A percentile compares a stretch with the other conserved stretches of the same genome.
Evolutionary conservation across 257 asterid species (phyloP).

Genomic region (Henckelia pumila): DNA sequence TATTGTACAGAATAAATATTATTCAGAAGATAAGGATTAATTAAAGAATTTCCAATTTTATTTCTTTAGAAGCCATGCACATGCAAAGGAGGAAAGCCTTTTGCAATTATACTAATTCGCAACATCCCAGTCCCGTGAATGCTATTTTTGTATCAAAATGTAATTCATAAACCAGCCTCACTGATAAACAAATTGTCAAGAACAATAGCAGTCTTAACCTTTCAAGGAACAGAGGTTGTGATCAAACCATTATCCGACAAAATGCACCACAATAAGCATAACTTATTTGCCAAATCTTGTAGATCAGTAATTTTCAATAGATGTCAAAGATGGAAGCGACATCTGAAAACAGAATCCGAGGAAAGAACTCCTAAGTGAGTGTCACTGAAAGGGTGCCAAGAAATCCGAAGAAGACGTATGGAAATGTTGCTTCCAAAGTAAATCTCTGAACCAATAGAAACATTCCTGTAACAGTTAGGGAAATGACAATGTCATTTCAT

Average conservation of each 20-base stretch:
- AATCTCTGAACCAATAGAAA: constrained; percentile 68
- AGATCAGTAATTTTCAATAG: background rate
- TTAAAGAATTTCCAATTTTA: constrained; percentile 10
- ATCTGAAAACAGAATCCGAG: constrained; percentile 93
- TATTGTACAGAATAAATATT: constrained; percentile 18
- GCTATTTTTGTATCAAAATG: background rate
- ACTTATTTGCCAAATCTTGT: background rate
- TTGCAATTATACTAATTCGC: background rate
- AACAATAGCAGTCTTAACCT: constrained; percentile 13
- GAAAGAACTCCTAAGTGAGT: constrained; percentile 85
- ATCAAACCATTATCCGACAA: background rate
- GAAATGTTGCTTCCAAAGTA: constrained; percentile 56
- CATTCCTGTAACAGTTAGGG: constrained; percentile 50
- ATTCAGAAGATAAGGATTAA: constrained; percentile 14
- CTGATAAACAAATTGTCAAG: background rate
- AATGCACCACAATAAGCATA: no score
- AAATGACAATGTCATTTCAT: constrained; percentile 18
- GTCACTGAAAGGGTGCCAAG: constrained; percentile 90
- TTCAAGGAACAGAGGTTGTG: background rate
- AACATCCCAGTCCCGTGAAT: background rate
- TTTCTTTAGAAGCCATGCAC: constrained; percentile 3
- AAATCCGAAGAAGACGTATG: constrained; percentile 64
- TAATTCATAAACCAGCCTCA: constrained; percentile 8
- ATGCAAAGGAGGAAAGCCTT: constrained; percentile 20
- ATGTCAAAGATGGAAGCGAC: constrained; percentile 16